Base-by-base conservation (phyloP, 176 grass and related monocot genomes). In the Lolium multiflorum region DNA sequence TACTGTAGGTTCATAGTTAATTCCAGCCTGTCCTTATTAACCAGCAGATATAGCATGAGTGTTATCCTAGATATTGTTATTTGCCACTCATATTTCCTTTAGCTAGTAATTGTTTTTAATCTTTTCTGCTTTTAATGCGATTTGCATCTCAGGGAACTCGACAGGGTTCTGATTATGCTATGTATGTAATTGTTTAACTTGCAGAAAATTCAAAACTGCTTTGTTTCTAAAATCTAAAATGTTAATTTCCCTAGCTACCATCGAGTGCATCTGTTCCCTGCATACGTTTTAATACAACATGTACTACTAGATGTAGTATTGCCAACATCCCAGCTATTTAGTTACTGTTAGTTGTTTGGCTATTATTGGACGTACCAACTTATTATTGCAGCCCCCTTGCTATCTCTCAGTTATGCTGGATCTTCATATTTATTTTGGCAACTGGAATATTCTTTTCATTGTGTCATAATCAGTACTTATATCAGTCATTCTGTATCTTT, bases 261-360 rank as follows among this genome's bases (percentile, higher is more conserved):
- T 18, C 14, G 20, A 72, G 20, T 62, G 9, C 18, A 41, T 47
- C 10, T 6, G n/a, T 59, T 20, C 50, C 71, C 16, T 77, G 84
- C 50, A 72, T 84, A 31, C 72, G 39, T 58, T 48, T 69, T 50
- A 1, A 1, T 57, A 48, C 56, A 39, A 4, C 38, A 48, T 20
- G 64, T 87, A 73, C 28, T 41, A 63, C 20, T 49, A 63, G 44
- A 62, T 18, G 1, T 52, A 76, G 81, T 47, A 13, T 89, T n/a
- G 24, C 56, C 67, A 62, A 22, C 77, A 11, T 22, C 64, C 81
- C 38, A 31, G 21, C 1, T 44, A 67, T 43, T 66, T 26, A 15
- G 46, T 15, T 75, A 39, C 77, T 11, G 5, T n/a, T 87, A 31
- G 35, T 20, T 43, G 66, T 76, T 54, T 57, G 55, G 1, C 62